Conservation (phyloP, 2,329 filamentous ascomycete genomes). For the Epichloe typhina region DNA sequence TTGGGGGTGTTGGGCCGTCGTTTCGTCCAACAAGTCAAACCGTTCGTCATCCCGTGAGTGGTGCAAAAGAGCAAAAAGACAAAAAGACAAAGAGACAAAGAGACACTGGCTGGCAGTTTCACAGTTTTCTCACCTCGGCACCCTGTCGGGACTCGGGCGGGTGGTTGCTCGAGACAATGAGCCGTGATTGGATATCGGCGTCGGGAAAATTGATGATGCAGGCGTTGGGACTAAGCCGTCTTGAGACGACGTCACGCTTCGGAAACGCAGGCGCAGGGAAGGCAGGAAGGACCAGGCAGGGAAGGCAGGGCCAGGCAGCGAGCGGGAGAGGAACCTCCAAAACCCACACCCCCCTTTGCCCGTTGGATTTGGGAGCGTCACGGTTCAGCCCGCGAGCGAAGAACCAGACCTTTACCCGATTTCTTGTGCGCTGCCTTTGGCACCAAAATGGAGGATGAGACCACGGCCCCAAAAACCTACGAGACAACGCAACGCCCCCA, state of each 20-base stretch:
- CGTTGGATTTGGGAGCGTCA: constrained; percentile 13
- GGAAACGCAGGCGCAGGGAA: not conserved
- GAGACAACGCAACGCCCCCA: constrained; percentile 20
- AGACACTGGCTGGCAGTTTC: no score
- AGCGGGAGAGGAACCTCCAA: constrained; percentile 6
- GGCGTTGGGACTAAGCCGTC: not conserved
- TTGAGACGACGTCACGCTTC: not conserved
- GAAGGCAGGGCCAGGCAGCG: not conserved
- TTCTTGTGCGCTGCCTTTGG: constrained; percentile 26
- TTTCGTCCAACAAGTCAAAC: no score
- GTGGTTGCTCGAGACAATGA: not conserved
- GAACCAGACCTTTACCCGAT: constrained; percentile 19
- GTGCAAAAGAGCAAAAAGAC: no score
- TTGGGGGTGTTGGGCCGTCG: no score
- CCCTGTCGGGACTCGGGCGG: no score
- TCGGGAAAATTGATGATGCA: constrained; percentile 8
- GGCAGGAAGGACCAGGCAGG: not conserved
- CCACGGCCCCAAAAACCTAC: constrained; percentile 24
- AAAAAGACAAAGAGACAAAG: no score
- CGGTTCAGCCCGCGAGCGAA: constrained; percentile 9
- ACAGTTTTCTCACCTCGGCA: no score
- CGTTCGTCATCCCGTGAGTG: no score
- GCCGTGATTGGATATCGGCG: not conserved
- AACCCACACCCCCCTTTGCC: constrained; percentile 9
- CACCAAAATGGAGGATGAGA: constrained; percentile 28